Conservation (phyloP, 2,329 filamentous ascomycete genomes). For the Chaetomium globosum region DNA sequence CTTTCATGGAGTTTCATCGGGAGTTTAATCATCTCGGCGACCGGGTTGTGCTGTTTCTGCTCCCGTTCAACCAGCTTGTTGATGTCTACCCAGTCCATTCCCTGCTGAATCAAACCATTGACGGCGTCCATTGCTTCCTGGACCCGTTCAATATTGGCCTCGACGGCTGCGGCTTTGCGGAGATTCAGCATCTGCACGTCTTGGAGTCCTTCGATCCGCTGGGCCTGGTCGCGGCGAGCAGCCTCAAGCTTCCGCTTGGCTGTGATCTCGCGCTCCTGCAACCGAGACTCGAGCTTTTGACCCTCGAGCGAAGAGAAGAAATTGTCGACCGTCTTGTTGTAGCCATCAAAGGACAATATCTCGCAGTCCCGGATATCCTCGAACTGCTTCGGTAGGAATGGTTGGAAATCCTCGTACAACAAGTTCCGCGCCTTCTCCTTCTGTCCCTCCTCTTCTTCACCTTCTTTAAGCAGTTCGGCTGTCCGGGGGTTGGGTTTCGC, state of each 20-base stretch:
- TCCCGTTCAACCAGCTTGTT: conserved; percentile 85
- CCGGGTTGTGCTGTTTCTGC: conserved; percentile 76
- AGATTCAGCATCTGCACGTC: conserved; percentile 79
- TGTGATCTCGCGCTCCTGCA: conserved; percentile 78
- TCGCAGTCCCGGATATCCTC: conserved; percentile 65
- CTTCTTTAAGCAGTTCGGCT: conserved; percentile 32
- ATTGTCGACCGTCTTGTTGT: conserved; percentile 92
- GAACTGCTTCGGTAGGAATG: conserved; percentile 82
- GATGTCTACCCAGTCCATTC: conserved; percentile 97
- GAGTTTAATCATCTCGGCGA: conserved; percentile 82
- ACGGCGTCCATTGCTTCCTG: conserved; percentile 92
- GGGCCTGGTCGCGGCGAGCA: conserved; percentile 80
- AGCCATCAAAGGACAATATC: conserved; percentile 77
- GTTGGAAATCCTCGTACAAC: conserved; percentile 93
- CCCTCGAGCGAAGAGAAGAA: conserved; percentile 97
- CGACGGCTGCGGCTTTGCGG: conserved; percentile 85
- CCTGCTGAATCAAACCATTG: conserved; percentile 85
- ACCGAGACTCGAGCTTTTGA: conserved; percentile 81
- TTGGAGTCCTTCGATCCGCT: conserved; percentile 81
- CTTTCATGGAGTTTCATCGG: conserved; percentile 91
- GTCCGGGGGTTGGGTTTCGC: conserved; percentile 60
- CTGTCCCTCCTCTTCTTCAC: conserved; percentile 34
- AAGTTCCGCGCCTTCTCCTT: conserved; percentile 53
- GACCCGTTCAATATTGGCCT: conserved; percentile 86
- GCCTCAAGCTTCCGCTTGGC: conserved; percentile 84